Percentiles rank a stretch among this genome's conserved stretches.
phyloP scores from a whole-genome alignment of 2,329 filamentous ascomycete species.

The Venturia oleaginea region DNA sequence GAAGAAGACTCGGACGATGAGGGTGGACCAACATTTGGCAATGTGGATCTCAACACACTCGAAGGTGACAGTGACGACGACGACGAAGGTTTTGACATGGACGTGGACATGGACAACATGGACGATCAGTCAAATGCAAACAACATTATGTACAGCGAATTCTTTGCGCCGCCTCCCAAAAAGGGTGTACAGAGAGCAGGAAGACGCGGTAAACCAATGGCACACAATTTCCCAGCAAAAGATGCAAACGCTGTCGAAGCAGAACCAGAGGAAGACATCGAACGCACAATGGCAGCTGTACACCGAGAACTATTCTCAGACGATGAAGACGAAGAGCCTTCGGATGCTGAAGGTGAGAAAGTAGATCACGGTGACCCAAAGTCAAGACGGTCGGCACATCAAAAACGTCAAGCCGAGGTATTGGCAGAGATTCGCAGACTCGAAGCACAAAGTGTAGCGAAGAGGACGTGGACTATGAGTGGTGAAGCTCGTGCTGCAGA shows the following conservation, averaged over 20 bases:
- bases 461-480: constrained; percentile 80
- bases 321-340: constrained; percentile 51
- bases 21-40: constrained; percentile 72
- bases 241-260: constrained; percentile 27
- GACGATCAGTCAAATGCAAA: constrained; percentile 66
- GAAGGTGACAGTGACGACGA: constrained; percentile 62
- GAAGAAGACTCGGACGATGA: constrained; percentile 60
- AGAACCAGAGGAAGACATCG: constrained; percentile 55
- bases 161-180: constrained; percentile 76
- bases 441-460: constrained; percentile 80
- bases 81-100: constrained; percentile 46
- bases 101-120: constrained; percentile 42
- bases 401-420: constrained; percentile 76
- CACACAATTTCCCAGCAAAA: constrained; percentile 35
- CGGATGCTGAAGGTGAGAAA: constrained; percentile 49
- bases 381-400: constrained; percentile 73
- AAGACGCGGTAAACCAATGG: constrained; percentile 38
- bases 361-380: constrained; percentile 59
- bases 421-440: constrained; percentile 84
- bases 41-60: constrained; percentile 64
- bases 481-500: constrained; percentile 80
- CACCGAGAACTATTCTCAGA: constrained; percentile 88
- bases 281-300: constrained; percentile 77
- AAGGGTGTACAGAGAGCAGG: constrained; percentile 55
- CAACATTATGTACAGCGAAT: constrained; percentile 83